A percentile compares a stretch with the other conserved stretches of the same genome.
These are phyloP conservation scores for Cynanchum wilfordii DNA, from an alignment of 257 asterid species.

Conservation along the genomic window DNA sequence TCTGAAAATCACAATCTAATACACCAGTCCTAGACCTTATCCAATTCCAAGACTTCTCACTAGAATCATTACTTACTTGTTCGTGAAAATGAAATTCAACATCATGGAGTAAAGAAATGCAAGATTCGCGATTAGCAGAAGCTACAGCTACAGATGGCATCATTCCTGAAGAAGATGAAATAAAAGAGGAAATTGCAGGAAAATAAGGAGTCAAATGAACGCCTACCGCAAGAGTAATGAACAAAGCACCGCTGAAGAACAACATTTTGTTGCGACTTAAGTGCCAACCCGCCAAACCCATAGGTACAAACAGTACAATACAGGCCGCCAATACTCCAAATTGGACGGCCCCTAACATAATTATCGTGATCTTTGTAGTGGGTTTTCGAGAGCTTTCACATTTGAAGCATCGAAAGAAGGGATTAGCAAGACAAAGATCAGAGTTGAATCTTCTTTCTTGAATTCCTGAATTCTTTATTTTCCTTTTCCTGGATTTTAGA, in stretches of 20 bases:
- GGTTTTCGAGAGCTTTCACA: constrained; percentile 9
- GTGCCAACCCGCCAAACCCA: constrained; percentile 99
- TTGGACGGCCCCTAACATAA: constrained; percentile 83
- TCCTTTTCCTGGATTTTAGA: neutral
- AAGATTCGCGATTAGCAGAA: constrained; percentile 47
- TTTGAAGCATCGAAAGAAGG: neutral
- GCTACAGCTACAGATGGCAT: constrained; percentile 18
- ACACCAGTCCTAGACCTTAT: constrained; percentile 29
- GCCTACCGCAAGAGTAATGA: constrained; percentile 92
- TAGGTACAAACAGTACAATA: constrained; percentile 77
- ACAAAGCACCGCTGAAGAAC: constrained; percentile 92
- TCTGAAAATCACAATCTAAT: constrained; percentile 67
- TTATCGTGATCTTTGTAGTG: neutral
- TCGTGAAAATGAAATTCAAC: constrained; percentile 22
- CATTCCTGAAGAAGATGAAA: constrained; percentile 29
- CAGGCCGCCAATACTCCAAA: constrained; percentile 86
- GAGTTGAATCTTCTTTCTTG: neutral
- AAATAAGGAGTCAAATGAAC: constrained; percentile 87
- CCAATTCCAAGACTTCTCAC: constrained; percentile 71
- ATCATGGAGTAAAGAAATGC: constrained; percentile 58
- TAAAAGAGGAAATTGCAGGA: constrained; percentile 47
- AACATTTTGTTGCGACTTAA: constrained; percentile 93
- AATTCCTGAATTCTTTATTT: neutral
- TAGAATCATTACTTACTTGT: constrained; percentile 14
- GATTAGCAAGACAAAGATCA: neutral